These are phyloP conservation scores for Macrocybe gigantea DNA, from an alignment of 768 basidiomycete genomes.

Conservation along the genomic window DNA sequence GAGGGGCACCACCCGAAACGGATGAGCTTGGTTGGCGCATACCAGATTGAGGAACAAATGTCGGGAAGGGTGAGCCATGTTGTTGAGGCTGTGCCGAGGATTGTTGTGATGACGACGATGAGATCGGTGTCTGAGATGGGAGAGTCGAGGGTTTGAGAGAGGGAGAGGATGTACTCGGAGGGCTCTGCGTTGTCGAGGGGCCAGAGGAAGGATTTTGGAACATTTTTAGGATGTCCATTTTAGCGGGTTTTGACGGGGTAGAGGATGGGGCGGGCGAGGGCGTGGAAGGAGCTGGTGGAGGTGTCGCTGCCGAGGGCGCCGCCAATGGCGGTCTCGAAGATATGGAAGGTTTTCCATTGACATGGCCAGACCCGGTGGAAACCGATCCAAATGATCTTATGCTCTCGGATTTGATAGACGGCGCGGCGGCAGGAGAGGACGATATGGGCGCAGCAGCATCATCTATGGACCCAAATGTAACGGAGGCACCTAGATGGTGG, in stretches of 20 bases:
- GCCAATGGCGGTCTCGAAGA: constrained; percentile 31
- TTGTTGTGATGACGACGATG: not conserved
- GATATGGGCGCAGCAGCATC: constrained; percentile 73
- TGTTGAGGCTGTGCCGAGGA: constrained; percentile 25
- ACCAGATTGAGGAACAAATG: constrained; percentile 40
- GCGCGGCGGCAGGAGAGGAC: constrained; percentile 71
- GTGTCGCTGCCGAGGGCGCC: constrained; percentile 26
- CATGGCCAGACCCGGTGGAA: constrained; percentile 47
- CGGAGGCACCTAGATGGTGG: constrained; percentile 44
- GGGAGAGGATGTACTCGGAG: constrained; percentile 54
- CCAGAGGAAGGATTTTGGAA: constrained; percentile 54
- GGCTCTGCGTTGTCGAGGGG: constrained; percentile 39
- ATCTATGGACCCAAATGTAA: constrained; percentile 91
- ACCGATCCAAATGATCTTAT: constrained; percentile 84
- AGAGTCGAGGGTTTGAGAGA: constrained; percentile 48
- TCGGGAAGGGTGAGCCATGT: constrained; percentile 33
- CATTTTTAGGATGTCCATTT: constrained; percentile 53
- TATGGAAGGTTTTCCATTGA: constrained; percentile 58
- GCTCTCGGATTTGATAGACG: constrained; percentile 59
- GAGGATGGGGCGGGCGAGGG: constrained; percentile 11
- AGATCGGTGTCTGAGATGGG: constrained; percentile 36
- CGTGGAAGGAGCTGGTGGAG: constrained; percentile 25
- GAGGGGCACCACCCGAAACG: constrained; percentile 46
- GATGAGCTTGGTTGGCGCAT: constrained; percentile 41
- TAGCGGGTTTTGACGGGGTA: constrained; percentile 25